These are phyloP conservation scores for Pseudocercospora vitis DNA, from an alignment of 2,329 filamentous ascomycete species.

Conservation along the genomic window DNA sequence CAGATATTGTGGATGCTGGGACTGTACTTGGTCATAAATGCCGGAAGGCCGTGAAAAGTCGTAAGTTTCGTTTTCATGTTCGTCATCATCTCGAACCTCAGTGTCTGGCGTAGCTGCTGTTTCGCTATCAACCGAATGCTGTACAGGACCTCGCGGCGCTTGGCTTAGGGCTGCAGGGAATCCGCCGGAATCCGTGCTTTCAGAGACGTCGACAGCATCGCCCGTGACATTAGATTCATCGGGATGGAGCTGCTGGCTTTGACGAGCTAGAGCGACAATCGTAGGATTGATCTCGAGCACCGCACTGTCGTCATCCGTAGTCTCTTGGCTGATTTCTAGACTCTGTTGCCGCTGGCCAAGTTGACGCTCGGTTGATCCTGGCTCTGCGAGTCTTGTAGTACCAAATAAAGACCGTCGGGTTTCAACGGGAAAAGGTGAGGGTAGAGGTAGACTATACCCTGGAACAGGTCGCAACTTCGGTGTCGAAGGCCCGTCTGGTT, in stretches of 20 bases:
- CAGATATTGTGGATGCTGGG: slow-evolving; percentile 12
- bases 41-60: slow-evolving; percentile 4
- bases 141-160: not conserved
- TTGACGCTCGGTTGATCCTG: slow-evolving; percentile 1
- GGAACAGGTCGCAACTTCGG: slow-evolving; percentile 35
- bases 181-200: slow-evolving; percentile 1
- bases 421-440: slow-evolving; percentile 37
- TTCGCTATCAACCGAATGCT: slow-evolving; percentile 5
- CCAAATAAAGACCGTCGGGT: slow-evolving; percentile 9
- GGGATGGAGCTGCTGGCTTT: slow-evolving; percentile 3
- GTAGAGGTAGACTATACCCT: slow-evolving; percentile 35
- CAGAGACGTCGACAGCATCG: not conserved
- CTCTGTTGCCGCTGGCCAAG: not conserved
- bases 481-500: slow-evolving; percentile 29
- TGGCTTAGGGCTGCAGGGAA: slow-evolving; percentile 2
- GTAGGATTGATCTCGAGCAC: slow-evolving; percentile 12
- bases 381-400: not conserved
- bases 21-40: slow-evolving; percentile 9
- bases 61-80: slow-evolving; percentile 9
- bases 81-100: slow-evolving; percentile 4
- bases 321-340: not conserved
- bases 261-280: slow-evolving; percentile 11
- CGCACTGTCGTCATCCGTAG: slow-evolving; percentile 6
- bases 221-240: not conserved
- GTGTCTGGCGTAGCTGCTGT: slow-evolving; percentile 9